These are phyloP conservation scores for Persicaria tinctoria DNA, from an alignment of 148 eudicot genomes.

Conservation along the genomic window DNA sequence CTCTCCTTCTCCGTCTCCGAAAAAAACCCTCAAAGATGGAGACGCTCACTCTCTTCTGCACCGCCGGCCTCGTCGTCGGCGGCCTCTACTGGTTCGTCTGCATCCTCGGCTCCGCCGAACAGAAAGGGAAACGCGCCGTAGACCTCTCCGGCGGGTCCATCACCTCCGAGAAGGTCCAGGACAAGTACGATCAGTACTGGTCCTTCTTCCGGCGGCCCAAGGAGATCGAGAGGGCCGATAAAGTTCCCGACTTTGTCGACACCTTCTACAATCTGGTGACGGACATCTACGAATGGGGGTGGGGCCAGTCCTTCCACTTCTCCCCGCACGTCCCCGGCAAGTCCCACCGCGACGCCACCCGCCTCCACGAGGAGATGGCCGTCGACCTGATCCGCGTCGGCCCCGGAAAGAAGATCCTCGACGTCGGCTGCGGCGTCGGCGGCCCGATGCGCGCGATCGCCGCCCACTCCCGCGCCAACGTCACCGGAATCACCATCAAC, in stretches of 20 bases:
- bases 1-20: background rate
- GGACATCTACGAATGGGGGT: slow-evolving; percentile 60
- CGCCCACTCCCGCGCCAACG: slow-evolving; percentile 40
- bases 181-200: slow-evolving; percentile 42
- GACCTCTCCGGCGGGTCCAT: slow-evolving; percentile 52
- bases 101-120: slow-evolving; percentile 42
- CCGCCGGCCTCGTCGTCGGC: slow-evolving; percentile 33
- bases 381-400: slow-evolving; percentile 35
- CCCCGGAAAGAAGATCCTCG: slow-evolving; percentile 34
- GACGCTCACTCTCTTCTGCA: slow-evolving; percentile 31
- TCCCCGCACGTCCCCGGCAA: slow-evolving; percentile 36
- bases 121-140: slow-evolving; percentile 41
- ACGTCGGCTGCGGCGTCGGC: slow-evolving; percentile 54
- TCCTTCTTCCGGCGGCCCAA: slow-evolving; percentile 53
- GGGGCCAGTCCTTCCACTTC: slow-evolving; percentile 61
- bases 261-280: slow-evolving; percentile 53
- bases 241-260: slow-evolving; percentile 42
- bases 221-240: slow-evolving; percentile 41
- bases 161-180: slow-evolving; percentile 36
- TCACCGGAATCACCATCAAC: slow-evolving; percentile 45
- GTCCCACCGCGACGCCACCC: slow-evolving; percentile 42
- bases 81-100: slow-evolving; percentile 49
- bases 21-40: slow-evolving; percentile 27
- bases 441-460: slow-evolving; percentile 61
- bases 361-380: slow-evolving; percentile 48